Conservation (phyloP, 208 protist species). For the Crithidia fasciculata region DNA sequence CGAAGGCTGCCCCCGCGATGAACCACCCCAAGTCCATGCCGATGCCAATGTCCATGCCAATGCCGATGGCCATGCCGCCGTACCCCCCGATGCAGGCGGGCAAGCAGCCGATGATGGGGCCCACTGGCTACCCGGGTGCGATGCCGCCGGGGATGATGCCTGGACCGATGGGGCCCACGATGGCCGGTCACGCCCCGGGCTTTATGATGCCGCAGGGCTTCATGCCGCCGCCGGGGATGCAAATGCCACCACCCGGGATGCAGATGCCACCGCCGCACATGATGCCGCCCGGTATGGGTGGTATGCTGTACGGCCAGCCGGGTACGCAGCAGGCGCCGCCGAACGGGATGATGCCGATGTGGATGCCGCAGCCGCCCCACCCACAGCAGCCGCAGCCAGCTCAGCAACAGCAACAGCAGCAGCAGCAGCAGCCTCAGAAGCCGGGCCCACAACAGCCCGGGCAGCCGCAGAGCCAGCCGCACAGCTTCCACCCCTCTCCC, state of each 20-base stretch:
- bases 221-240: constrained; percentile 37
- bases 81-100: constrained; percentile 22
- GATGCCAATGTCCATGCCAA: constrained; percentile 30
- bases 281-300: background rate
- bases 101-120: constrained; percentile 27
- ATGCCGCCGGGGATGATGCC: constrained; percentile 13
- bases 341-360: constrained; percentile 26
- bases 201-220: constrained; percentile 32
- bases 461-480: background rate
- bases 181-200: background rate
- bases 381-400: background rate
- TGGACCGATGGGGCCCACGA: background rate
- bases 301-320: constrained; percentile 8
- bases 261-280: background rate
- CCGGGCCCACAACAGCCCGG: background rate
- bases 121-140: constrained; percentile 1
- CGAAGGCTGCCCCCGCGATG: background rate
- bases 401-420: background rate
- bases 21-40: background rate
- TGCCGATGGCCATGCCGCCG: constrained; percentile 34
- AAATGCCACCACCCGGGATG: constrained; percentile 14
- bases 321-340: background rate
- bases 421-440: background rate
- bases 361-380: constrained; percentile 16
- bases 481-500: no score